Conservation (phyloP, 2,329 filamentous ascomycete genomes). For the Geoglossum cookeanum region DNA sequence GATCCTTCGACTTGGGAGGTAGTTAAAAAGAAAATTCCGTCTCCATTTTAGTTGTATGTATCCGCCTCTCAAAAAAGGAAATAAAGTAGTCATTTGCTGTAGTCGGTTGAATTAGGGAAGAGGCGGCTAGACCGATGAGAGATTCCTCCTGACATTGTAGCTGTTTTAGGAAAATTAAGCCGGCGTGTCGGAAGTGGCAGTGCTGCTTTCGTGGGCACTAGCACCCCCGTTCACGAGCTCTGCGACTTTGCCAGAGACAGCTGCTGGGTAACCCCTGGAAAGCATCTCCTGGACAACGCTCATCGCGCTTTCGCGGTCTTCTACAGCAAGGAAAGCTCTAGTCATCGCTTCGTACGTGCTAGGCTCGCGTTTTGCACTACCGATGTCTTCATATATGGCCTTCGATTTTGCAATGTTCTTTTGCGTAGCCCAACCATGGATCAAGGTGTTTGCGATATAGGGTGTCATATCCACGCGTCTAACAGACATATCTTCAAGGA, state of each 20-base stretch:
- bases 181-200: neutral
- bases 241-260: slow-evolving; percentile 82
- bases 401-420: slow-evolving; percentile 64
- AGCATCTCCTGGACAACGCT: slow-evolving; percentile 77
- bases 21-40: neutral
- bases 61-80: neutral
- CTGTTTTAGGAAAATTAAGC: neutral
- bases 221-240: slow-evolving; percentile 43
- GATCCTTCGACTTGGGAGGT: neutral
- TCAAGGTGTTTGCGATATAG: slow-evolving; percentile 95
- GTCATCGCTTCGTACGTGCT: slow-evolving; percentile 99
- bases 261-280: slow-evolving; percentile 70
- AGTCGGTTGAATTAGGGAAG: neutral
- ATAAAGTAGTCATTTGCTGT: neutral
- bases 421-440: slow-evolving; percentile 85
- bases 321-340: slow-evolving; percentile 68
- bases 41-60: neutral
- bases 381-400: slow-evolving; percentile 61
- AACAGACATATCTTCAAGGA: slow-evolving; percentile 57
- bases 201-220: neutral
- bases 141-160: neutral
- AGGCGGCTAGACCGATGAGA: neutral
- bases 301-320: slow-evolving; percentile 60
- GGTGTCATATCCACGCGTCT: slow-evolving; percentile 71
- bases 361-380: slow-evolving; percentile 65